Conservation (phyloP, 306 rosid genomes). For the Casuarina glauca region DNA sequence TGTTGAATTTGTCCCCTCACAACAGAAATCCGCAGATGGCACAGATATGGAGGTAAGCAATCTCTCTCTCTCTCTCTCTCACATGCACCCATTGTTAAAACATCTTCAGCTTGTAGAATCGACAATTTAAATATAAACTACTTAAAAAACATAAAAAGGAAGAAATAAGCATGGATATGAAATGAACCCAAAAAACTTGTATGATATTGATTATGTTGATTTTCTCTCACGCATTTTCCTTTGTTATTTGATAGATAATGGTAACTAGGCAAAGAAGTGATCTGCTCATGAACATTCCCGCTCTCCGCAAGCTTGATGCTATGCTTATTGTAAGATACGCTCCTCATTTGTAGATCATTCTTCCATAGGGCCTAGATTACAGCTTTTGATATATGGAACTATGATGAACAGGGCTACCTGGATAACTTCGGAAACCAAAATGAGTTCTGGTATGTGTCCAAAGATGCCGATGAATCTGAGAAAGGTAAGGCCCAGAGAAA, state of each 20-base stretch:
- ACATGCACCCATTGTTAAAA: neutral
- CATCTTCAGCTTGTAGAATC: no score
- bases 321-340: conserved; percentile 72
- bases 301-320: conserved; percentile 78
- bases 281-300: conserved; percentile 81
- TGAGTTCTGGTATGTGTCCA: conserved; percentile 83
- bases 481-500: conserved; percentile 41
- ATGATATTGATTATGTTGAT: conserved; percentile 2
- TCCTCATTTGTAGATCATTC: conserved; percentile 2
- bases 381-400: conserved; percentile 24
- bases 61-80: conserved; percentile 5
- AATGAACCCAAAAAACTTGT: neutral
- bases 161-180: no score
- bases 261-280: conserved; percentile 83
- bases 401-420: conserved; percentile 52
- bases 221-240: conserved; percentile 1
- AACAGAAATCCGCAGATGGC: conserved; percentile 69
- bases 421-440: conserved; percentile 60
- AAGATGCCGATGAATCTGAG: conserved; percentile 48
- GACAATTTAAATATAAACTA: no score
- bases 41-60: conserved; percentile 67
- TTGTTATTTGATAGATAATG: conserved; percentile 63
- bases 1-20: conserved; percentile 83
- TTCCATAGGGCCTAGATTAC: conserved; percentile 11
- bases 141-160: no score